A percentile compares a stretch with the other conserved stretches of the same genome.
Conservation (phyloP, 768 basidiomycete species). For the Boletus subparvulus region DNA sequence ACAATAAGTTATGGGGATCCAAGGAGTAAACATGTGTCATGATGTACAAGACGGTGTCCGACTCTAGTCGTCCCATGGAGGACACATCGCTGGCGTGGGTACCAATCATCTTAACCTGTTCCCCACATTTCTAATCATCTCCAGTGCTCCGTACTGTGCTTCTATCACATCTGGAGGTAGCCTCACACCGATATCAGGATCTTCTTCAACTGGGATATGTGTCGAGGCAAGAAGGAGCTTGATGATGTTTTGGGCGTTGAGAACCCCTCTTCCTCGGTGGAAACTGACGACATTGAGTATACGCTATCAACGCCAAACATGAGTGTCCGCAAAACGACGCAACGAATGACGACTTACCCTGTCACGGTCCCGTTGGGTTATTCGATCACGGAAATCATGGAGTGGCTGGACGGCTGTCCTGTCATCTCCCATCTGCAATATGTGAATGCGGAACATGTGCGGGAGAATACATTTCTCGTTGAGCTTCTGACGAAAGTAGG, state of each 20-base stretch:
- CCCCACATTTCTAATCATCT: constrained; percentile 14
- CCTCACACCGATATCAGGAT: constrained; percentile 19
- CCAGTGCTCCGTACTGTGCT: constrained; percentile 11
- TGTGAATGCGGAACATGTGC: constrained; percentile 24
- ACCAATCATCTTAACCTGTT: background rate
- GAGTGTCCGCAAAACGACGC: background rate
- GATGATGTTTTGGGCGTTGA: constrained; percentile 18
- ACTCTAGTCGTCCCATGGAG: background rate
- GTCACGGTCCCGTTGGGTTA: constrained; percentile 14
- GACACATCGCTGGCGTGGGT: background rate
- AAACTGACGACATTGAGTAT: constrained; percentile 24
- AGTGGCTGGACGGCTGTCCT: constrained; percentile 23
- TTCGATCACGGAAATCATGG: constrained; percentile 20
- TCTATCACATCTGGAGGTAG: constrained; percentile 8
- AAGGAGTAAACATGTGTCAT: background rate
- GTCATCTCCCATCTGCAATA: constrained; percentile 26
- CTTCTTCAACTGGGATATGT: constrained; percentile 15
- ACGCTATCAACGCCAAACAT: constrained; percentile 6
- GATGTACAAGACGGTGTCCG: background rate
- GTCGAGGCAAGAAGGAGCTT: constrained; percentile 25
- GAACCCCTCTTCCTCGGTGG: constrained; percentile 23
- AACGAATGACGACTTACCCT: constrained; percentile 4
- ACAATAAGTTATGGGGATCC: background rate
- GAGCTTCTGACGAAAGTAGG: constrained; percentile 10
- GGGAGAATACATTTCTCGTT: constrained; percentile 3